phyloP scores from a whole-genome alignment of 1,284 basidiomycete species.

The Ustilago trichophora region DNA sequence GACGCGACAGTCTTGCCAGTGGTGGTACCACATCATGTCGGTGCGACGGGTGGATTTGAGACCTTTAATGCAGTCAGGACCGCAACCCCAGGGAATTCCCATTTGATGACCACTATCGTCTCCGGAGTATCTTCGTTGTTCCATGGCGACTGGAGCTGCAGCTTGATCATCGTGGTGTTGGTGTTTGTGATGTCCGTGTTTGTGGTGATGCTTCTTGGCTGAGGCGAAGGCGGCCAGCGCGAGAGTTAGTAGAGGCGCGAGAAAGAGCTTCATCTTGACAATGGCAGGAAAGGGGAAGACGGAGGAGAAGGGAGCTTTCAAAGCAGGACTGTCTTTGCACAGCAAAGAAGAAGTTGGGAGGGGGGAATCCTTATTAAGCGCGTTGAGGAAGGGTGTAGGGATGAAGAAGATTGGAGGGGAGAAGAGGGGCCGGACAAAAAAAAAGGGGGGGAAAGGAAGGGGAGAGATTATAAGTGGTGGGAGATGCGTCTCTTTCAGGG shows the following conservation, averaged over 20 bases:
- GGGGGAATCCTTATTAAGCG: not conserved
- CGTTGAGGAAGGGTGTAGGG: not conserved
- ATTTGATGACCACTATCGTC: not conserved
- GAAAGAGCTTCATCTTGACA: conserved; percentile 6
- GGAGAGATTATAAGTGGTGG: not conserved
- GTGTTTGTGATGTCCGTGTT: conserved; percentile 5
- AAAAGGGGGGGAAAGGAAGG: not conserved
- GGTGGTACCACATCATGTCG: conserved; percentile 49
- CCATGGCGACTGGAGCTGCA: not conserved
- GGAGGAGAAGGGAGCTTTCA: not conserved
- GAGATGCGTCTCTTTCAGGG: not conserved
- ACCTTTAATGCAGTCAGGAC: conserved; percentile 27
- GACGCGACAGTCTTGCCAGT: conserved; percentile 50
- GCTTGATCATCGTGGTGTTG: conserved; percentile 1
- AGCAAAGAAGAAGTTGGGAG: conserved; percentile 6
- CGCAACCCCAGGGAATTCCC: conserved; percentile 52
- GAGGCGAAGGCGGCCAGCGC: conserved; percentile 17
- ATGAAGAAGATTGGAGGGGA: not conserved
- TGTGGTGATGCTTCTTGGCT: conserved; percentile 16
- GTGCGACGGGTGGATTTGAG: conserved; percentile 11
- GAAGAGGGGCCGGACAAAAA: not conserved
- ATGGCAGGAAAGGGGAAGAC: not conserved
- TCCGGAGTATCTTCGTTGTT: not conserved
- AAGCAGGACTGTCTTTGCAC: not conserved
- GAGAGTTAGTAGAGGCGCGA: conserved; percentile 11